Percentiles rank a stretch among this genome's conserved stretches.
Evolutionary conservation across 441 rosid genomes (phyloP).

Genomic region (Macaranga tanarius): DNA sequence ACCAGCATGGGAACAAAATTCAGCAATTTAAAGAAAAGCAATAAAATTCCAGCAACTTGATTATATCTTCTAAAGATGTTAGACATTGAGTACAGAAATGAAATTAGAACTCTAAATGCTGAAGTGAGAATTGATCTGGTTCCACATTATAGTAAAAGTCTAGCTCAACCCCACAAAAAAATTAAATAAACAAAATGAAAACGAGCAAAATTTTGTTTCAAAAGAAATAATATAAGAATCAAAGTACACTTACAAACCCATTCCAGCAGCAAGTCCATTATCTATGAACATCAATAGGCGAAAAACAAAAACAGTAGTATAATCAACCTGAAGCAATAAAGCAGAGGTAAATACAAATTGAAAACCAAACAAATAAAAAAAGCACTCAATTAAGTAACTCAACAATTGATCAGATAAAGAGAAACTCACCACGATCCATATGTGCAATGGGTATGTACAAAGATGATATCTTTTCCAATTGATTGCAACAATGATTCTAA

Average conservation of each 20-base stretch:
- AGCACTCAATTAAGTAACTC: not conserved
- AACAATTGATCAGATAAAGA: not conserved
- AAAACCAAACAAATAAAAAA: not conserved
- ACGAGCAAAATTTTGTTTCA: not conserved
- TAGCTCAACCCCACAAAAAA: not conserved
- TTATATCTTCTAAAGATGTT: not conserved
- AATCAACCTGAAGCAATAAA: conserved; percentile 73
- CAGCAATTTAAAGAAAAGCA: not conserved
- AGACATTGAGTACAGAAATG: not conserved
- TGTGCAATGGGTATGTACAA: conserved; percentile 84
- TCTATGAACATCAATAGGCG: conserved; percentile 95
- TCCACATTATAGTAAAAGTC: not conserved
- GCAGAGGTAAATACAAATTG: conserved; percentile 8
- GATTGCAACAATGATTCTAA: conserved; percentile 82
- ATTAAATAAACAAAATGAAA: not conserved
- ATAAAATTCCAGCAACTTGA: conserved; percentile 1
- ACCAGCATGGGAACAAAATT: not conserved
- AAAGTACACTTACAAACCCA: conserved; percentile 83
- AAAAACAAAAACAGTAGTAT: conserved; percentile 81
- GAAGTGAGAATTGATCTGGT: not conserved
- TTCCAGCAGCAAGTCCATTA: conserved; percentile 92
- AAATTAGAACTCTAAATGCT: not conserved
- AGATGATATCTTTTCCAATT: conserved; percentile 76
- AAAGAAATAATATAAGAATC: not conserved
- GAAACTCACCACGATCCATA: conserved; percentile 91